Evolutionary conservation across 129 eudicot genomes (phyloP), one percentile per base, ranked within the genome.

Genomic region (Daucus carota): DNA sequence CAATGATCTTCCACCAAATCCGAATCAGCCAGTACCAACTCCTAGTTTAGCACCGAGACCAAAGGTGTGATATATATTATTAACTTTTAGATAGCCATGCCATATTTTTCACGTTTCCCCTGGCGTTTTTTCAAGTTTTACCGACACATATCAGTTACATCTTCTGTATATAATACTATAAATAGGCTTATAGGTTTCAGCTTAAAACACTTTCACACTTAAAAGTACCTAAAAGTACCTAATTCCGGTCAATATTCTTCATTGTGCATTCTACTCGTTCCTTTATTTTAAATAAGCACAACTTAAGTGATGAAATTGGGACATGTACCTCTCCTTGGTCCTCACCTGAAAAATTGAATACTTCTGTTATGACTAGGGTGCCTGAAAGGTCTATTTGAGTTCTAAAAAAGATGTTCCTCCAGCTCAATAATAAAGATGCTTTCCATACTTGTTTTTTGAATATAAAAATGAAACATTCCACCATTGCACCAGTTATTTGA

Each of bases 1-100:
- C 70, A 86, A 93, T 80, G 98, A 93, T 80, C 83, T 76, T 71
- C 97, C 98, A 66, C 98, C 98, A 50, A 93, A 93, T 81, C 98
- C 98, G 22, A 92, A 91, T 81, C 97, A 90, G 63, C 96, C 97
- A 15, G 83, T 93, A 74, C 84, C 97, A 76, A 89, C 89, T 87
- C 97, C 98, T 68, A 89, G 85, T 77, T 32, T 88, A 73, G 86
- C 87, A 50, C 96, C 98, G 13, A 90, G 79, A 83, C 81, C 97
- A 44, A 93, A 93, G 97, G 98, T 93, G 74, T 52, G 71, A 2
- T 50, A 8, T 14, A 29, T 63, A 14, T 13, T 63, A 76, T 60
- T 3, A n/a, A 75, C 28, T 2, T 66, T 54, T 36, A 43, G 13
- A 24, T 43, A 43, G 17, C 36, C 28, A 57, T 24, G 11, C 28